Conservation (phyloP, 2,329 filamentous ascomycete species). For the Microascus cirrosus region DNA sequence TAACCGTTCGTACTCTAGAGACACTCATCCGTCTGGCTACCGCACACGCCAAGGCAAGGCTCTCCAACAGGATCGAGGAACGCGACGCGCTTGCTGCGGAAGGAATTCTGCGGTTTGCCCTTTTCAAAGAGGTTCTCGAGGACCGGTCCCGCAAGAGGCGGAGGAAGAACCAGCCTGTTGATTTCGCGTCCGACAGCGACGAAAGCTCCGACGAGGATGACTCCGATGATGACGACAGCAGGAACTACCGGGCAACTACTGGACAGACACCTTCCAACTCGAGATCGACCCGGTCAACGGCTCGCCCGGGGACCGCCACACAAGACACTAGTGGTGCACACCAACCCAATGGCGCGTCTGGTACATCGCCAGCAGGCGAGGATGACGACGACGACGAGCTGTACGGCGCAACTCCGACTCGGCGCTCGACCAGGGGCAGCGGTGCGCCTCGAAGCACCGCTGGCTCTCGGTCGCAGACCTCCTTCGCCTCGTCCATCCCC, state of each 20-base stretch:
- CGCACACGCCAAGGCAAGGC: conserved; percentile 83
- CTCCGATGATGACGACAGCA: conserved; percentile 23
- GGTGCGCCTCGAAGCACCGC: conserved; percentile 10
- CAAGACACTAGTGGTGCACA: not conserved
- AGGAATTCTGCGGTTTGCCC: conserved; percentile 78
- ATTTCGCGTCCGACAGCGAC: conserved; percentile 47
- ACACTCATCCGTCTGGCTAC: conserved; percentile 97
- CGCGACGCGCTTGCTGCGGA: conserved; percentile 82
- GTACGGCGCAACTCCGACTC: conserved; percentile 23
- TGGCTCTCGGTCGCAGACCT: conserved; percentile 35
- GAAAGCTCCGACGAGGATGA: conserved; percentile 51
- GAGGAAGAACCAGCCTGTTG: conserved; percentile 53
- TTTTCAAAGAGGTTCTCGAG: conserved; percentile 90
- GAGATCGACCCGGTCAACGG: not conserved
- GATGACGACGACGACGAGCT: conserved; percentile 33
- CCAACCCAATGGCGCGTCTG: not conserved
- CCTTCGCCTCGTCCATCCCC: conserved; percentile 69
- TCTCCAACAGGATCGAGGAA: conserved; percentile 82
- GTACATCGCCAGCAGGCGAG: conserved; percentile 13
- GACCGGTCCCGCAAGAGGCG: conserved; percentile 74
- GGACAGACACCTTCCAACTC: not conserved
- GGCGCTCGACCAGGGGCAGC: conserved; percentile 8
- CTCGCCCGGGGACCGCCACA: not conserved
- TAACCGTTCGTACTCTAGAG: conserved; percentile 94
- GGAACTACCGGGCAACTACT: not conserved